Percentiles rank a stretch among this genome's conserved stretches.
Evolutionary conservation across 78 protist genomes (phyloP).

Genomic region (Dictyostelium capitatum): DNA sequence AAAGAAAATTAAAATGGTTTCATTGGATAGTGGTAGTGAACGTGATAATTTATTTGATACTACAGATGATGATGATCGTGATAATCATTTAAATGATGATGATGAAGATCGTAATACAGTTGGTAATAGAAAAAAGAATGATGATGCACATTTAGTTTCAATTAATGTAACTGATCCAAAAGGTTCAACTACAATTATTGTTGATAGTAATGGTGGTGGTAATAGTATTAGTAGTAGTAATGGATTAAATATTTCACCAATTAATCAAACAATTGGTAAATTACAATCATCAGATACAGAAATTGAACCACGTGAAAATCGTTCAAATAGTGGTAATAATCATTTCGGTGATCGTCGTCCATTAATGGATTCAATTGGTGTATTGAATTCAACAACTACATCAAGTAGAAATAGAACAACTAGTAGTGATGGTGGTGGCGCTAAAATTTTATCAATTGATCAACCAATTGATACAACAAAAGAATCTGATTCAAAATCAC

Average conservation of each 20-base stretch:
- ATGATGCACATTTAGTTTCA: background rate
- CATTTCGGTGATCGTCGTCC: slow-evolving; percentile 20
- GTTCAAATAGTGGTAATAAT: background rate
- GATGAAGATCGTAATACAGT: background rate
- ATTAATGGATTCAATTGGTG: background rate
- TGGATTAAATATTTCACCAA: background rate
- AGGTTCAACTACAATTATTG: background rate
- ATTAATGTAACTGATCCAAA: background rate
- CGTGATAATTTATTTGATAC: slow-evolving; percentile 43
- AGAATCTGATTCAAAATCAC: background rate
- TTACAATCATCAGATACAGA: background rate
- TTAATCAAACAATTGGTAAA: too few species aligned
- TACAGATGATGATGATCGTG: background rate
- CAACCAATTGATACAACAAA: background rate
- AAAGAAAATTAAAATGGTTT: slow-evolving; percentile 15
- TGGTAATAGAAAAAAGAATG: background rate
- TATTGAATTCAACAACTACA: background rate
- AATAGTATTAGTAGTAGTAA: too few species aligned
- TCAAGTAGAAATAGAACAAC: background rate
- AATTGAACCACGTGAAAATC: background rate
- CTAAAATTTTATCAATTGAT: background rate
- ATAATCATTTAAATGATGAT: background rate
- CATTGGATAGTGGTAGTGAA: slow-evolving; percentile 52
- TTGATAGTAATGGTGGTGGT: too few species aligned
- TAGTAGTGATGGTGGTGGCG: background rate